These are phyloP conservation scores for Syncephalastrum monosporum DNA, from an alignment of 371 early-diverging fungal species.

Conservation along the genomic window DNA sequence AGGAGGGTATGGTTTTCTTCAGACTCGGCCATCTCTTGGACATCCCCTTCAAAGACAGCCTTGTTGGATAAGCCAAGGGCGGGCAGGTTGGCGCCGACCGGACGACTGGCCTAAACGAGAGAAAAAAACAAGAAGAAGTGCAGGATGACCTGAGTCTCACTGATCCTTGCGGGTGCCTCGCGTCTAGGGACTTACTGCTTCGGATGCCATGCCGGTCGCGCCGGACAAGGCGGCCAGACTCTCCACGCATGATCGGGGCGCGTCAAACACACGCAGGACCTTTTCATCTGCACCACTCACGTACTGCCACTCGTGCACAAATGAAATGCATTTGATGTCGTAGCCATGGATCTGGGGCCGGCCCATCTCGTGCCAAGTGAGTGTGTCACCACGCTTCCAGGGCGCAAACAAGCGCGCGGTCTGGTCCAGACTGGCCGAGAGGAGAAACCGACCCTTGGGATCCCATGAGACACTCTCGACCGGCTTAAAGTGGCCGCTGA, in stretches of 20 bases:
- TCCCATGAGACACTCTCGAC: conserved; percentile 87
- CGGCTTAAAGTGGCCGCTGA: conserved; percentile 77
- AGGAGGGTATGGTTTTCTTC: conserved; percentile 47
- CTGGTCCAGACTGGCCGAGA: conserved; percentile 85
- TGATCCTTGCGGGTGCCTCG: not conserved
- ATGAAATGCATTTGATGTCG: conserved; percentile 84
- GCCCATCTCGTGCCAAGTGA: conserved; percentile 92
- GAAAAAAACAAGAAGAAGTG: no score
- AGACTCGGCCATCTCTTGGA: conserved; percentile 41
- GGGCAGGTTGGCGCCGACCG: conserved; percentile 83
- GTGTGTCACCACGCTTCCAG: conserved; percentile 52
- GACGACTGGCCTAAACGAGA: conserved; percentile 43
- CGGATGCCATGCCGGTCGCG: conserved; percentile 33
- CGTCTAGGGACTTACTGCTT: conserved; percentile 28
- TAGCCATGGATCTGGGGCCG: conserved; percentile 98
- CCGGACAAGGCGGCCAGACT: conserved; percentile 58
- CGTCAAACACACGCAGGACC: conserved; percentile 88
- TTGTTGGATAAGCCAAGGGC: conserved; percentile 96
- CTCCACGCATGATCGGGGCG: conserved; percentile 78
- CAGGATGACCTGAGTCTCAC: no score
- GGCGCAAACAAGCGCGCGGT: conserved; percentile 84
- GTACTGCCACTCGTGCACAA: conserved; percentile 73
- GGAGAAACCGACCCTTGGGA: conserved; percentile 68
- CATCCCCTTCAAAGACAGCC: conserved; percentile 74
- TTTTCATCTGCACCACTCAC: conserved; percentile 96